Evolutionary conservation across 805 yeast species (phyloP).

Genomic region (Ogataea chonburiensis): DNA sequence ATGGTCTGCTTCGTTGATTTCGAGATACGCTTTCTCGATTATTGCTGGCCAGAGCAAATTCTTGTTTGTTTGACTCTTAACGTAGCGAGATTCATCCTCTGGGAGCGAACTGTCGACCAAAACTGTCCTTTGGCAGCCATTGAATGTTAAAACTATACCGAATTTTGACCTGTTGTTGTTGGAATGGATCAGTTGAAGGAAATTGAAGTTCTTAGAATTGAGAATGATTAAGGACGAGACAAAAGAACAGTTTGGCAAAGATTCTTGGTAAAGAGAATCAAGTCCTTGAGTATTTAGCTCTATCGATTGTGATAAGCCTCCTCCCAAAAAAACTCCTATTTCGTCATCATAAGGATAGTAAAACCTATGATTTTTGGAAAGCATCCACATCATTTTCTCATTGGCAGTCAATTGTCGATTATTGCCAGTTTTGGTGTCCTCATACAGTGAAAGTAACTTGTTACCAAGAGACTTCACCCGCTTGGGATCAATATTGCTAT

Average conservation of each 20-base stretch:
- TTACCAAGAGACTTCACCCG: slow-evolving; percentile 12
- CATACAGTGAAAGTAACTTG: slow-evolving; percentile 14
- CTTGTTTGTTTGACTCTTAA: slow-evolving; percentile 37
- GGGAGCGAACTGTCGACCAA: slow-evolving; percentile 46
- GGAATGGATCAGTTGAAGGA: slow-evolving; percentile 30
- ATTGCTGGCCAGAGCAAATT: slow-evolving; percentile 62
- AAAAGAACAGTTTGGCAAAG: slow-evolving; percentile 69
- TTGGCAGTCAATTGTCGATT: slow-evolving; percentile 10
- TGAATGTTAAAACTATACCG: slow-evolving; percentile 45
- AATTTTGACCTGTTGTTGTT: slow-evolving; percentile 26
- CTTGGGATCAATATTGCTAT: slow-evolving; percentile 3
- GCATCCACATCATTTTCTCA: slow-evolving; percentile 25
- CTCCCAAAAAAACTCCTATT: slow-evolving; percentile 15
- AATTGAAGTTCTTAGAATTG: slow-evolving; percentile 27
- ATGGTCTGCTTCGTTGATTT: slow-evolving; percentile 39
- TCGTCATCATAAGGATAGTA: slow-evolving; percentile 12
- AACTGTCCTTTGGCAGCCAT: slow-evolving; percentile 52
- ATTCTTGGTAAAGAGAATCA: slow-evolving; percentile 44
- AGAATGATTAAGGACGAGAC: slow-evolving; percentile 65
- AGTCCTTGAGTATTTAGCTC: slow-evolving; percentile 18
- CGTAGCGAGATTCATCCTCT: slow-evolving; percentile 25
- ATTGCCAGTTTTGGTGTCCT: slow-evolving; percentile 3
- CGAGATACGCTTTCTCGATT: slow-evolving; percentile 75
- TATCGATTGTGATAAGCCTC: slow-evolving; percentile 2
- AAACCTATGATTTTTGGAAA: slow-evolving; percentile 14